Base-by-base conservation (phyloP, 1,139 yeast species). In the Blastobotrys buckinghamii region DNA sequence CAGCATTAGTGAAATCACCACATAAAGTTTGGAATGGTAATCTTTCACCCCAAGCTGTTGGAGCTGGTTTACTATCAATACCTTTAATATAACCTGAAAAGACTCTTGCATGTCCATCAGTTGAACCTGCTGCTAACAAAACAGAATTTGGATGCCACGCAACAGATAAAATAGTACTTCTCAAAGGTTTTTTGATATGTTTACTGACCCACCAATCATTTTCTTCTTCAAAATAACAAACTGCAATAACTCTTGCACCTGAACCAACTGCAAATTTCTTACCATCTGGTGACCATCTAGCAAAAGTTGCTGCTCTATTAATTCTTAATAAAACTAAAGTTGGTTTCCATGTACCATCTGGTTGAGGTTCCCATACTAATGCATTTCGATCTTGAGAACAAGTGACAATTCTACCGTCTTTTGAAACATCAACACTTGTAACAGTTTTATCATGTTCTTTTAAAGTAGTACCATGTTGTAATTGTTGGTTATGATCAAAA, bases 131-230 rank as follows among this genome's bases (percentile, higher is more conserved):
- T 2, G 95, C 95, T 55, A 94, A 73, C 53, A 94, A 73, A 17
- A 92, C 95, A 58, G 84, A 84, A 68, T 94, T 94, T 51, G 90
- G 92, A 66, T 94, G 98, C 99, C 99, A 94, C 53, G 84, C 84
- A 48, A 92, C 75, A 40, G 86, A 77, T 57, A 92, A 77, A 58
- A 92, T 78, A 39, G 97, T 88, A 10, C 96, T 86, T 64, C 85
- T 84, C 59, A 90, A 75, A 16, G 97, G 97, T 69, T 87, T 88
- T 74, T 89, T 89, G 70, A 94, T 68, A 70, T 92, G 98, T 70
- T 90, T 92, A 19, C 97, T 88, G 47, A 92, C 90, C 99, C 99
- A 94, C 99, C 99, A 94, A 66, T 94, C 96, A 67, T 92, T 92
- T 62, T 90, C 97, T 55, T 77, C 85, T 67, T 94, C 98, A 67